Evolutionary conservation across 129 eudicot species (phyloP), one percentile per base, ranked within the genome.

Genomic region (Centrapalus pauciflorus): DNA sequence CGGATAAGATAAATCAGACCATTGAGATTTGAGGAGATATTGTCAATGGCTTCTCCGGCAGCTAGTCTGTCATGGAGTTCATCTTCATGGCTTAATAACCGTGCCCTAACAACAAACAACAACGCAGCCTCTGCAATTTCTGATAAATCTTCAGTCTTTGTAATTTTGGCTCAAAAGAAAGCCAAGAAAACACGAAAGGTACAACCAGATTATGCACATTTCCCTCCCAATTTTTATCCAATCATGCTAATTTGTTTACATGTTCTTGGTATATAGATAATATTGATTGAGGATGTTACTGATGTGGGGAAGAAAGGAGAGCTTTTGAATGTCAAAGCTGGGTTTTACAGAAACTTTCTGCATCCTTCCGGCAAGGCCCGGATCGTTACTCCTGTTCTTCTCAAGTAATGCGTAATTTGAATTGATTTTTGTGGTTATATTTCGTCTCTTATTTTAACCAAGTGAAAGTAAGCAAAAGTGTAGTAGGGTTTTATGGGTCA

Each of bases 231-330:
- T 21, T n/a, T n/a, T n/a, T n/a, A n/a, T 45, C 7, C 0, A 14
- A 24, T 28, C n/a, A n/a, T 50, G 25, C 49, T 52, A 17, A 72
- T 61, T 29, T 54, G 70, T 26, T 52, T n/a, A 2, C 11, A 59
- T 79, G 33, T 32, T 72, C 14, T 49, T 52, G 50, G 64, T 32
- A 43, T 57, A 27, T 50, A 91, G 97, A 81, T 91, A 57, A 92
- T 92, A 43, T 57, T 92, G 95, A 92, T 76, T 70, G 96, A 92
- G 61, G 96, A 92, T 78, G 87, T 92, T 30, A 54, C 74, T 17
- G 81, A 81, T 20, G 76, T 92, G 82, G 98, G 98, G 34, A 88
- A 88, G 67, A 83, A 88, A 76, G 98, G 98, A 50, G 73, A 92
- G 72, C 85, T 92, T 55, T 21, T 77, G 83, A 85, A 83, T 66